phyloP scores from a whole-genome alignment of 2,329 filamentous ascomycete species.

The Dothideomycetes sp. region DNA sequence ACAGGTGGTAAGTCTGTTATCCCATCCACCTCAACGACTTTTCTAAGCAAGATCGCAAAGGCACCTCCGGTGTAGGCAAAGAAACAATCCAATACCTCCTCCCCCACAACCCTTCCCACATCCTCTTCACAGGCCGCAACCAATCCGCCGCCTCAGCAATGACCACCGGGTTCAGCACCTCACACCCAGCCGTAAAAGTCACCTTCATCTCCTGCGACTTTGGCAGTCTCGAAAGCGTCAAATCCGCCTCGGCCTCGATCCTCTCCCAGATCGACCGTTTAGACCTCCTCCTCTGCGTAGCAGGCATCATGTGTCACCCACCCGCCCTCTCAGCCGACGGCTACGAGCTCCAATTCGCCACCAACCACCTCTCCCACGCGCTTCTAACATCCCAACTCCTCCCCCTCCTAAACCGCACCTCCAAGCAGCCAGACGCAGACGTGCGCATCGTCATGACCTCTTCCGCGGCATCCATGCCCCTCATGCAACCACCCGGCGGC shows the following conservation, averaged over 20 bases:
- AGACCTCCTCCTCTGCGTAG: constrained; percentile 18
- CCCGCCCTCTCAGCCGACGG: constrained; percentile 14
- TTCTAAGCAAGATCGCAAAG: constrained; percentile 13
- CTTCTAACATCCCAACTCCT: constrained; percentile 13
- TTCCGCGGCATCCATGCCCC: constrained; percentile 2
- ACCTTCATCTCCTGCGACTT: constrained; percentile 39
- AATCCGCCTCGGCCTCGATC: constrained; percentile 32
- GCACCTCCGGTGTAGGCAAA: constrained; percentile 35
- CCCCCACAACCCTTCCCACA: constrained; percentile 35
- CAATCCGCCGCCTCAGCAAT: constrained; percentile 32
- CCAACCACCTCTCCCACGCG: constrained; percentile 20
- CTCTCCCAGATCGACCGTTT: constrained; percentile 25
- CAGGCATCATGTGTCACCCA: constrained; percentile 14
- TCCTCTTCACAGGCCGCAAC: constrained; percentile 43
- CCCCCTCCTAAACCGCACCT: constrained; percentile 8
- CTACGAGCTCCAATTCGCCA: constrained; percentile 16
- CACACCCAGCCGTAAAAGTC: constrained; percentile 26
- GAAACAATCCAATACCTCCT: constrained; percentile 33
- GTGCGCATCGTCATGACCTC: constrained; percentile 11
- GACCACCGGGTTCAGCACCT: constrained; percentile 23
- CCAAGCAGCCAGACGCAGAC: background rate
- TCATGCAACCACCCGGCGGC: constrained; percentile 9
- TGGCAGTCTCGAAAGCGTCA: constrained; percentile 38
- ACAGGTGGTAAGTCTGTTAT: constrained; percentile 11
- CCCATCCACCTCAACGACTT: background rate